A percentile compares a stretch with the other conserved stretches of the same genome.
Conservation (phyloP, 257 asterid genomes). For the Solanum ossicruentum region DNA sequence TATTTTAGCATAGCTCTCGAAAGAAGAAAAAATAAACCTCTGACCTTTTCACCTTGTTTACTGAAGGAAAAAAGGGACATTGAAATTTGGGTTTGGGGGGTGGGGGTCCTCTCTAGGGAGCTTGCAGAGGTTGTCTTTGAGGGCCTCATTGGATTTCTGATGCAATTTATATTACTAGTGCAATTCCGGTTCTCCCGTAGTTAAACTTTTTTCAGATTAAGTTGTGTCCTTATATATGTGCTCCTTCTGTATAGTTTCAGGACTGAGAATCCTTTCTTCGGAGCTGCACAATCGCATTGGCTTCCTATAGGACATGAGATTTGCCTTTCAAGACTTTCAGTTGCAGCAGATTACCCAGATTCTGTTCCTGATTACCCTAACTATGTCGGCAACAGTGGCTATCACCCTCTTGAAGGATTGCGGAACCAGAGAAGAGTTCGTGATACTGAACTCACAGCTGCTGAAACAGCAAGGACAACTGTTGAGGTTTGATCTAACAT, state of each 20-base stretch:
- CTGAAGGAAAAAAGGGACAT: not conserved
- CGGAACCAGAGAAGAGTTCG: constrained; percentile 31
- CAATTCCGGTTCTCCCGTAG: not conserved
- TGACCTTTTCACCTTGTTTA: not conserved
- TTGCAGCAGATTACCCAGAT: constrained; percentile 83
- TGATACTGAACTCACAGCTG: constrained; percentile 44
- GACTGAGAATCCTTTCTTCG: constrained; percentile 34
- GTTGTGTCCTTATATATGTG: not conserved
- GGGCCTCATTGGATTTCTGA: not conserved
- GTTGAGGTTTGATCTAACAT: constrained; percentile 40
- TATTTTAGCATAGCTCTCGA: not conserved
- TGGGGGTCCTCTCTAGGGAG: not conserved
- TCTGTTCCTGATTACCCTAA: constrained; percentile 61
- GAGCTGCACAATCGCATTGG: constrained; percentile 37
- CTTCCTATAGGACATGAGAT: constrained; percentile 23
- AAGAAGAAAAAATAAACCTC: not conserved
- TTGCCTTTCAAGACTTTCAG: constrained; percentile 44
- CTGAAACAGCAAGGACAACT: constrained; percentile 69
- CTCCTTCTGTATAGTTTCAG: constrained; percentile 27
- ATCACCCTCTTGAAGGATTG: constrained; percentile 80
- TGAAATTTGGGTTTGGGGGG: not conserved
- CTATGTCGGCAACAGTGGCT: constrained; percentile 27
- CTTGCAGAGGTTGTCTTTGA: not conserved
- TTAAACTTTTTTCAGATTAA: not conserved
- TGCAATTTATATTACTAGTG: not conserved